phyloP scores from a whole-genome alignment of 2,329 filamentous ascomycete species.

The Calonectria montana region DNA sequence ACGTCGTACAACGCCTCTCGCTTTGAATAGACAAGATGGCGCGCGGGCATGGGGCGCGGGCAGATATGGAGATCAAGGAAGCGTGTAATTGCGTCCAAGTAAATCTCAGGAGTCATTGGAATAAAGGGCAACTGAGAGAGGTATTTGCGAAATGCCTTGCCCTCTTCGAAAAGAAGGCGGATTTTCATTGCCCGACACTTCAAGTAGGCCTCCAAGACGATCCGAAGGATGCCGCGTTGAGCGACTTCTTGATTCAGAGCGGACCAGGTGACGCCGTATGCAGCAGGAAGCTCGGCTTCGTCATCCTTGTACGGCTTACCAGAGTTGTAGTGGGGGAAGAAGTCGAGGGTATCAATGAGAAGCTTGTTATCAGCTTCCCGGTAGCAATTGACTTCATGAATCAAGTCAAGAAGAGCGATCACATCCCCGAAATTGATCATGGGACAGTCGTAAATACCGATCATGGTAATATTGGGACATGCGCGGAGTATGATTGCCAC shows the following conservation, averaged over 20 bases:
- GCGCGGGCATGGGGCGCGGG: not conserved
- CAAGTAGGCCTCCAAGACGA: conserved; percentile 49
- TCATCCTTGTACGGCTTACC: conserved; percentile 38
- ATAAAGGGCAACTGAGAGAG: conserved; percentile 44
- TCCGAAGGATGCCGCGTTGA: conserved; percentile 48
- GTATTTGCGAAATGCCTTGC: conserved; percentile 45
- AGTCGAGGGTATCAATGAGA: conserved; percentile 45
- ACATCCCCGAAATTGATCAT: conserved; percentile 52
- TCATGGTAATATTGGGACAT: conserved; percentile 45
- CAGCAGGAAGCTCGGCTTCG: not conserved
- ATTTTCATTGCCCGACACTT: conserved; percentile 47
- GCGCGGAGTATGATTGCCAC: conserved; percentile 49
- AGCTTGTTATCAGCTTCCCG: conserved; percentile 27
- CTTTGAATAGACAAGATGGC: not conserved
- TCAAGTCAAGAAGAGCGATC: conserved; percentile 48
- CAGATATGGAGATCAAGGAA: conserved; percentile 36
- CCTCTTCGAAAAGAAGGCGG: conserved; percentile 44
- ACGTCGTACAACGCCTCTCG: conserved; percentile 46
- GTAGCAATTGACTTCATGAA: conserved; percentile 48
- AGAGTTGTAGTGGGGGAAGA: conserved; percentile 47
- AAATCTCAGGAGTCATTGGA: conserved; percentile 42
- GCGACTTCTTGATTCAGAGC: conserved; percentile 36
- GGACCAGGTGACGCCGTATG: conserved; percentile 48
- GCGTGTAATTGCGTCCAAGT: conserved; percentile 49
- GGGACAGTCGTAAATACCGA: conserved; percentile 53